Evolutionary conservation across 2,329 filamentous ascomycete species (phyloP).

Genomic region (Trichoderma koningii): DNA sequence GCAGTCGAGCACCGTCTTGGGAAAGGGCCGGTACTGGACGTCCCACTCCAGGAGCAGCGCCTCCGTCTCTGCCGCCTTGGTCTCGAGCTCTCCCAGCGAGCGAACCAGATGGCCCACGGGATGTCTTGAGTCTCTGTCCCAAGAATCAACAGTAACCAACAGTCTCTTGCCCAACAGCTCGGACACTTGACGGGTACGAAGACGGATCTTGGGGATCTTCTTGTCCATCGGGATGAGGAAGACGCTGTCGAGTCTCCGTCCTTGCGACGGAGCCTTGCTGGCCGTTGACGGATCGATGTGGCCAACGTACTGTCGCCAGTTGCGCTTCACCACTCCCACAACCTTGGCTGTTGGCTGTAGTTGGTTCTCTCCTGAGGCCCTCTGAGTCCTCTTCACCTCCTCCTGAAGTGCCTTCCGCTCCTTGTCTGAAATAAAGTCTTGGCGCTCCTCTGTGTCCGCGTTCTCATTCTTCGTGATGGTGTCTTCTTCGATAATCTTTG

Average conservation of each 20-base stretch:
- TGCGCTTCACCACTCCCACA: constrained; percentile 89
- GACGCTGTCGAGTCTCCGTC: constrained; percentile 84
- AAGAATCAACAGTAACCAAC: constrained; percentile 89
- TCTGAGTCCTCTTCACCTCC: constrained; percentile 84
- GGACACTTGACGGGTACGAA: constrained; percentile 85
- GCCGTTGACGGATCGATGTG: constrained; percentile 89
- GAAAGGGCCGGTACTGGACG: constrained; percentile 96
- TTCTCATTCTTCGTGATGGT: constrained; percentile 90
- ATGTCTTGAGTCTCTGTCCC: constrained; percentile 91
- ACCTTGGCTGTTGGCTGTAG: constrained; percentile 90
- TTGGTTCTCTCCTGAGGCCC: constrained; percentile 70
- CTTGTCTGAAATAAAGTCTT: constrained; percentile 80
- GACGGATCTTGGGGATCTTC: constrained; percentile 91
- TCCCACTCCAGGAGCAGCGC: constrained; percentile 93
- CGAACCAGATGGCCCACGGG: constrained; percentile 92
- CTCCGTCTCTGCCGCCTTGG: constrained; percentile 96
- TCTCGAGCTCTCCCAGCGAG: constrained; percentile 89
- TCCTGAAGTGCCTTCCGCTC: constrained; percentile 88
- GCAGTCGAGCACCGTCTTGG: constrained; percentile 92
- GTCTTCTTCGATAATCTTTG: constrained; percentile 94
- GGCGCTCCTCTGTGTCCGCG: constrained; percentile 76
- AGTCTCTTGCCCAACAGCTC: constrained; percentile 90
- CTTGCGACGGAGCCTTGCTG: constrained; percentile 69
- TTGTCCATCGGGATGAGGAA: constrained; percentile 99
- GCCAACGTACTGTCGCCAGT: constrained; percentile 97